Percentiles rank a stretch among this genome's conserved stretches.
phyloP scores from a whole-genome alignment of 192 early-diverging fungal genomes.

The Podila epicladia region DNA sequence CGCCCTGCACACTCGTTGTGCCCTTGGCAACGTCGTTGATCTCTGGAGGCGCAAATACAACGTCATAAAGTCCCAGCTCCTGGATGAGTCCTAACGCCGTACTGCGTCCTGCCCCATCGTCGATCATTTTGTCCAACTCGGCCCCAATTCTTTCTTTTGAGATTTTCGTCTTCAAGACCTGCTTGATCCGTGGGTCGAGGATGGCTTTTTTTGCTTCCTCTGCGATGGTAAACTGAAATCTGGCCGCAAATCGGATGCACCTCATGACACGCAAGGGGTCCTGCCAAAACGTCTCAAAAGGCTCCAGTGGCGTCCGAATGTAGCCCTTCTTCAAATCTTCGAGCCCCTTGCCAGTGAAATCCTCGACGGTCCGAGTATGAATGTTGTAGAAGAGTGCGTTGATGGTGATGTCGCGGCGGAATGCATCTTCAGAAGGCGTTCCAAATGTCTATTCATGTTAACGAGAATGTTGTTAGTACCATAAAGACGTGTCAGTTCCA shows the following conservation, averaged over 20 bases:
- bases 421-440: slow-evolving; percentile 91
- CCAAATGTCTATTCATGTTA: slow-evolving; percentile 70
- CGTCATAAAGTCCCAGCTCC: slow-evolving; percentile 52
- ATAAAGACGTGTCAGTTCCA: slow-evolving; percentile 13
- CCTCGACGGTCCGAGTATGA: slow-evolving; percentile 83
- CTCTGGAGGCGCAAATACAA: slow-evolving; percentile 57
- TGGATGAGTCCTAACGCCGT: slow-evolving; percentile 52
- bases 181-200: slow-evolving; percentile 61
- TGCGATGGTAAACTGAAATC: slow-evolving; percentile 86
- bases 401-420: slow-evolving; percentile 97
- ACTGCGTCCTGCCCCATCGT: slow-evolving; percentile 43
- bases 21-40: slow-evolving; percentile 37
- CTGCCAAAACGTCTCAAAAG: slow-evolving; percentile 91
- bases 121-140: slow-evolving; percentile 95
- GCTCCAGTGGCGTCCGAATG: slow-evolving; percentile 89
- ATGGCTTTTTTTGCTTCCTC: slow-evolving; percentile 72
- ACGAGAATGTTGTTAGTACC: background rate
- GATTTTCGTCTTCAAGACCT: slow-evolving; percentile 83
- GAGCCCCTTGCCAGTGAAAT: slow-evolving; percentile 83
- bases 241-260: slow-evolving; percentile 92
- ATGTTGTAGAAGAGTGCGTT: slow-evolving; percentile 99
- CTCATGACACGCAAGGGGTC: slow-evolving; percentile 96
- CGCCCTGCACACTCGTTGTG: slow-evolving; percentile 25
- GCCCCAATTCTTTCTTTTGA: slow-evolving; percentile 92
- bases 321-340: slow-evolving; percentile 74